These are phyloP conservation scores for Endoconidiophora laricicola DNA, from an alignment of 2,329 filamentous ascomycete species.

Conservation along the genomic window DNA sequence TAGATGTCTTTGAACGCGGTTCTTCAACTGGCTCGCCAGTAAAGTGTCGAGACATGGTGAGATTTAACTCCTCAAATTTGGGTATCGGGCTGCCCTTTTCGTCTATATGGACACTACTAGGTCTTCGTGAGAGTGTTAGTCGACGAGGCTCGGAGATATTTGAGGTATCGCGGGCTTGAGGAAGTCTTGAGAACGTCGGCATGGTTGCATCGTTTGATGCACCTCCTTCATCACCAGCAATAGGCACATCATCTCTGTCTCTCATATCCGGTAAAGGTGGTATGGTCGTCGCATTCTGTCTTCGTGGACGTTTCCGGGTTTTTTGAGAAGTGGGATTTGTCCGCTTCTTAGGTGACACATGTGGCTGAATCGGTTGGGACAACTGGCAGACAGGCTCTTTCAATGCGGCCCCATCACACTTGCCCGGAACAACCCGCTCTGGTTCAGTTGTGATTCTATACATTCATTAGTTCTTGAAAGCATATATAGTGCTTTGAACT, in stretches of 20 bases:
- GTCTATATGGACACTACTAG: constrained; percentile 7
- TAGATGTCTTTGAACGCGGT: too few relatives aligned
- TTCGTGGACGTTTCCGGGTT: background rate
- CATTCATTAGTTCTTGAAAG: too few relatives aligned
- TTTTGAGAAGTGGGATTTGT: background rate
- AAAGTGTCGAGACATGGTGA: background rate
- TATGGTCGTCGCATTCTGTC: background rate
- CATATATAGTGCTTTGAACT: too few relatives aligned
- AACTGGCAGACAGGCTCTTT: too few relatives aligned
- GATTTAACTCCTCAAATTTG: background rate
- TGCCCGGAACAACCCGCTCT: too few relatives aligned
- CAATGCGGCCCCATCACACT: too few relatives aligned
- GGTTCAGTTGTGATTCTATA: too few relatives aligned
- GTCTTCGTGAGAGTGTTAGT: background rate
- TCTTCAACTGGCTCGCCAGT: too few relatives aligned
- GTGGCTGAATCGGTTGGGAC: too few relatives aligned
- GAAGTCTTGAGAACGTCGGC: too few relatives aligned
- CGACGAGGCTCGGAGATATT: constrained; percentile 2
- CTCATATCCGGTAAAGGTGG: constrained; percentile 6
- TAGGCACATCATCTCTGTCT: background rate
- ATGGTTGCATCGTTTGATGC: background rate
- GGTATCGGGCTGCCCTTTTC: constrained; percentile 11
- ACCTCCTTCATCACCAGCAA: background rate
- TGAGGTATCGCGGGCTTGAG: background rate
- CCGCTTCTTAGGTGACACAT: background rate